Evolutionary conservation across 1,284 basidiomycete genomes (phyloP).

Genomic region (Boletus albobrunnescens): DNA sequence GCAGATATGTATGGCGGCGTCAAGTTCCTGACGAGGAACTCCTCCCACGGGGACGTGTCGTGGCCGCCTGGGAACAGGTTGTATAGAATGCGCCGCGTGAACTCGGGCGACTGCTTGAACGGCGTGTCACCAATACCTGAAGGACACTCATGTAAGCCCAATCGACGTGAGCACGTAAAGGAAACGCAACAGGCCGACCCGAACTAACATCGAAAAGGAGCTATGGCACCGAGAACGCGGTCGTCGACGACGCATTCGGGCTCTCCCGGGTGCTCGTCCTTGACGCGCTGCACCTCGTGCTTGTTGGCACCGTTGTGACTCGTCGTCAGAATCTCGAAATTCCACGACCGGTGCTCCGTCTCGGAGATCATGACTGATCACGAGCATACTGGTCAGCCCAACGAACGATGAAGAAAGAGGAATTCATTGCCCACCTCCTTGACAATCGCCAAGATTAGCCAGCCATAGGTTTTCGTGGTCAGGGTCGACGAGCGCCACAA

Average conservation of each 20-base stretch:
- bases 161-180: slow-evolving; percentile 8
- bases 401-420: neutral
- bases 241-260: slow-evolving; percentile 55
- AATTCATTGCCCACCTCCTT: slow-evolving; percentile 48
- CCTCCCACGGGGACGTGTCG: slow-evolving; percentile 60
- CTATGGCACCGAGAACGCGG: slow-evolving; percentile 66
- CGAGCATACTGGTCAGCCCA: slow-evolving; percentile 2
- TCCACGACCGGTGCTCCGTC: slow-evolving; percentile 44
- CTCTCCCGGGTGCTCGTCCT: slow-evolving; percentile 60
- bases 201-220: slow-evolving; percentile 62
- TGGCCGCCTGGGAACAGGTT: slow-evolving; percentile 61
- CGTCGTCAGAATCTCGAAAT: slow-evolving; percentile 51
- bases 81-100: slow-evolving; percentile 64
- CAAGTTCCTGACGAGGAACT: slow-evolving; percentile 55
- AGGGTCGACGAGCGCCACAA: slow-evolving; percentile 66
- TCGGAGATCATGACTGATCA: slow-evolving; percentile 50
- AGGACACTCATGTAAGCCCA: neutral
- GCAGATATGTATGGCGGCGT: slow-evolving; percentile 69
- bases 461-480: slow-evolving; percentile 63
- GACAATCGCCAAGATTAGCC: slow-evolving; percentile 69
- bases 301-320: slow-evolving; percentile 63
- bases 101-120: slow-evolving; percentile 67
- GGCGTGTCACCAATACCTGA: slow-evolving; percentile 65
- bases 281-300: slow-evolving; percentile 54
- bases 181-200: slow-evolving; percentile 4